Evolutionary conservation across 176 grass and related monocot species (phyloP), one percentile per base, ranked within the genome.

Genomic region (Raddia distichophylla): DNA sequence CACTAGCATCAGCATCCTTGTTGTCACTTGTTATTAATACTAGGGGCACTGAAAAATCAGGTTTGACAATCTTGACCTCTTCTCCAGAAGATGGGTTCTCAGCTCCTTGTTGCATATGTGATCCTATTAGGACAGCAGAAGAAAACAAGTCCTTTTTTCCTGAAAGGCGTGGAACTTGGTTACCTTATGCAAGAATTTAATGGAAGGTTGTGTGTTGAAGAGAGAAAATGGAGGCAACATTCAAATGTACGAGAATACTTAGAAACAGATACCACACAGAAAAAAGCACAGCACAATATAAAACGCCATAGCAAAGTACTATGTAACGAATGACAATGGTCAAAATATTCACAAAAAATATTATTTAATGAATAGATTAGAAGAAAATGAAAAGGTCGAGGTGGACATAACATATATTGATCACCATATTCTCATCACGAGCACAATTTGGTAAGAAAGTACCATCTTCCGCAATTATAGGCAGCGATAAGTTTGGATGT

Each of bases 1-100:
- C 69, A 91, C 86, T 63, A 64, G 45, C 34, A 65, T 45, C 48
- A 86, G 66, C 22, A 18, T 51, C 75, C 42, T 58, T 60, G 15
- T 78, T 57, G 6, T 80, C 35, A 69, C 19, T 57, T 14, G 55
- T 67, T 80, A 50, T 45, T 77, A 60, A 71, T 20, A 71, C n/a
- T 76, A n/a, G 44, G 10, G 47, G 34, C 18, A 74, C 50, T 63
- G 59, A 82, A 55, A 53, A 13, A n/a, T 8, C 53, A 86, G 60
- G 52, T 73, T 56, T 18, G 44, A 34, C 60, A 37, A 76, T 44
- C 22, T 55, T 85, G 50, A 70, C 32, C 44, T 53, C 59, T 71
- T 74, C 58, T 68, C 19, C 37, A 82, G 71, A 16, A 18, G 74
- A 76, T 62, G 68, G 10, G 74, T 12, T 73, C 6, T 54, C 14